These are phyloP conservation scores for Penicillium mononematosum DNA, from an alignment of 495 filamentous ascomycete genomes.

Conservation along the genomic window DNA sequence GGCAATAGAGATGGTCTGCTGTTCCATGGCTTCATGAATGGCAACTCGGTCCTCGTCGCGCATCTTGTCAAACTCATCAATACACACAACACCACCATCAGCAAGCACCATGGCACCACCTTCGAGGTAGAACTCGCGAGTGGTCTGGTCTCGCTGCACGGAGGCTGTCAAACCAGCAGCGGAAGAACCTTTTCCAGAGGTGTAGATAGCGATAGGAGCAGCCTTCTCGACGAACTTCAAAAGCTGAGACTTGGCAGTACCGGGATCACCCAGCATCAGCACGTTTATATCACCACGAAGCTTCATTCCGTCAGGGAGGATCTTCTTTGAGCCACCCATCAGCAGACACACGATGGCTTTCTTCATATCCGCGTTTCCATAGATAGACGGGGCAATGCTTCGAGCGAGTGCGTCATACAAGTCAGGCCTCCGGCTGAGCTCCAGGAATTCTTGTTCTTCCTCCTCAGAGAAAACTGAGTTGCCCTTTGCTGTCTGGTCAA, in stretches of 20 bases:
- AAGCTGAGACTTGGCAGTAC: conserved; percentile 97
- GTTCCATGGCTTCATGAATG: conserved; percentile 99
- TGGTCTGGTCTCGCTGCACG: conserved; percentile 87
- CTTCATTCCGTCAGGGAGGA: conserved; percentile 97
- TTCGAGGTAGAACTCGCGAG: conserved; percentile 96
- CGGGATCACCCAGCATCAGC: conserved; percentile 92
- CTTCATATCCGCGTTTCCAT: conserved; percentile 94
- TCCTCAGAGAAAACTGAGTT: conserved; percentile 85
- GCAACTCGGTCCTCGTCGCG: conserved; percentile 97
- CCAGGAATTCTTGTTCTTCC: conserved; percentile 96
- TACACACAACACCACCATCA: conserved; percentile 97
- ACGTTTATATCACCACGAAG: conserved; percentile 99
- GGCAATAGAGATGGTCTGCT: conserved; percentile 99
- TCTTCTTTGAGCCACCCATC: conserved; percentile 96
- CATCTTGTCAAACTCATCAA: conserved; percentile 99
- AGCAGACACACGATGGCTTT: conserved; percentile 97
- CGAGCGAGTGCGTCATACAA: conserved; percentile 86
- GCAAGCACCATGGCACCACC: conserved; percentile 99
- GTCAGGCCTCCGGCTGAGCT: conserved; percentile 86
- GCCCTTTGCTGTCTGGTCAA: conserved; percentile 88
- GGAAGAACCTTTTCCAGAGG: conserved; percentile 97
- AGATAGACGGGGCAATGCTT: conserved; percentile 97
- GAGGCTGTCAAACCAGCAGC: conserved; percentile 98
- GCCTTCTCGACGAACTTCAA: conserved; percentile 98
- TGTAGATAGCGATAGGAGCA: conserved; percentile 97